Evolutionary conservation across 306 rosid species (phyloP).

Genomic region (Fagus crenata): DNA sequence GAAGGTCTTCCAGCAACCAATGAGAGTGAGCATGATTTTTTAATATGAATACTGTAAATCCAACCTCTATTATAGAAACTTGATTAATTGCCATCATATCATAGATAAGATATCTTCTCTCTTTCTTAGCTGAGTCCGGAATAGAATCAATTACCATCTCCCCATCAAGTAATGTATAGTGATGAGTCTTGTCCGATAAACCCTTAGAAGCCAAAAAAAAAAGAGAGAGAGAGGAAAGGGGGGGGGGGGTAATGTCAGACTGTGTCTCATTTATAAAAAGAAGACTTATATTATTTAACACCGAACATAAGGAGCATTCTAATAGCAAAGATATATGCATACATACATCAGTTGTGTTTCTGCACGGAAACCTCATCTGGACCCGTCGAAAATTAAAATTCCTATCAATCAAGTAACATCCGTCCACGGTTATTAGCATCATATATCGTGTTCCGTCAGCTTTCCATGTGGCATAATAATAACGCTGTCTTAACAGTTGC

Average conservation of each 20-base stretch:
- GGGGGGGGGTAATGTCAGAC: conserved; percentile 27
- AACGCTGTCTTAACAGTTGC: conserved; percentile 86
- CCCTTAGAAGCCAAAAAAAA: conserved; percentile 47
- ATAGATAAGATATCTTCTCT: conserved; percentile 94
- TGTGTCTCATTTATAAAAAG: conserved; percentile 32
- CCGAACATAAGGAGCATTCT: conserved; percentile 9
- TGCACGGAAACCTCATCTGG: conserved; percentile 97
- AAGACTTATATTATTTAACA: conserved; percentile 6
- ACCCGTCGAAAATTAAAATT: conserved; percentile 84
- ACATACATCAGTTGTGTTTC: conserved; percentile 66
- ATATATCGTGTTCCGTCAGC: conserved; percentile 98
- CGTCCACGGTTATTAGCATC: conserved; percentile 91
- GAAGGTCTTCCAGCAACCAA: neutral
- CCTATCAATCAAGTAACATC: conserved; percentile 91
- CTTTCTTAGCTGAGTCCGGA: conserved; percentile 85
- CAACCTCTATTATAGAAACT: conserved; percentile 72
- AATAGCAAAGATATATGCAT: conserved; percentile 23
- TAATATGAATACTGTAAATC: neutral
- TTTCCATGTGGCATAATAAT: conserved; percentile 98
- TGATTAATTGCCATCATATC: conserved; percentile 79
- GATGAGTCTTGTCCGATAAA: conserved; percentile 70
- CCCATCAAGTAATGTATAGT: conserved; percentile 87
- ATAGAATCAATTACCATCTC: conserved; percentile 91
- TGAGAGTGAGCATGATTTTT: neutral
- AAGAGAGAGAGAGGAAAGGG: neutral